A percentile compares a stretch with the other conserved stretches of the same genome.
phyloP scores from a whole-genome alignment of 306 rosid species.

The Medicago arabica region DNA sequence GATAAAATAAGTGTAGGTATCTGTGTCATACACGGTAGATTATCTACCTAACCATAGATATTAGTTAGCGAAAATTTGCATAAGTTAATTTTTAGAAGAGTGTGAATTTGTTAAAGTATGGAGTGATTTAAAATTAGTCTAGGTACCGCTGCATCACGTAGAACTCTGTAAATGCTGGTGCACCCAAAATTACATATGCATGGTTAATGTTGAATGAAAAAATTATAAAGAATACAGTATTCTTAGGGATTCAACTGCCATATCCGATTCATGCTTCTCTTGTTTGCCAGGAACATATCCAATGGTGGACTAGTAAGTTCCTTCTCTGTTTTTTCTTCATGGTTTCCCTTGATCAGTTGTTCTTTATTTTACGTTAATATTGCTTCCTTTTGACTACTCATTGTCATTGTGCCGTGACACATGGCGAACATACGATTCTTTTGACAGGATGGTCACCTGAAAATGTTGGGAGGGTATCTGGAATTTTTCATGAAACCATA shows the following conservation, averaged over 20 bases:
- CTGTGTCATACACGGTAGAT: too few relatives aligned
- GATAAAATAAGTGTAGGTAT: too few relatives aligned
- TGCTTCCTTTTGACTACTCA: constrained; percentile 36
- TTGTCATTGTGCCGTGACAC: constrained; percentile 25
- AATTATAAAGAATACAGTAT: constrained; percentile 92
- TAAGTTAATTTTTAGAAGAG: too few relatives aligned
- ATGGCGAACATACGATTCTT: constrained; percentile 33
- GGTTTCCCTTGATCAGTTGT: constrained; percentile 28
- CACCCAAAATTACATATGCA: constrained; percentile 80
- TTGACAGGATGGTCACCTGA: too few relatives aligned
- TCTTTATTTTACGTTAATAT: constrained; percentile 24
- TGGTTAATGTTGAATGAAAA: constrained; percentile 98
- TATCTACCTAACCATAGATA: too few relatives aligned
- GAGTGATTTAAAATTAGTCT: too few relatives aligned
- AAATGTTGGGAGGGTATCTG: too few relatives aligned
- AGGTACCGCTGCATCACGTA: constrained; percentile 40
- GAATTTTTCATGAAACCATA: constrained; percentile 70
- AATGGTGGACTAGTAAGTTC: constrained; percentile 78
- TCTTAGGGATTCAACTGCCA: constrained; percentile 92
- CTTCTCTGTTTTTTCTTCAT: constrained; percentile 24
- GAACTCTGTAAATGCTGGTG: constrained; percentile 90
- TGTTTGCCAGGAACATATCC: constrained; percentile 85
- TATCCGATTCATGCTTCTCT: constrained; percentile 83
- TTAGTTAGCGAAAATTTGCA: too few relatives aligned
- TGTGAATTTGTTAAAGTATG: too few relatives aligned